Evolutionary conservation across 2,329 filamentous ascomycete genomes (phyloP).

Genomic region (Microsporum canis): DNA sequence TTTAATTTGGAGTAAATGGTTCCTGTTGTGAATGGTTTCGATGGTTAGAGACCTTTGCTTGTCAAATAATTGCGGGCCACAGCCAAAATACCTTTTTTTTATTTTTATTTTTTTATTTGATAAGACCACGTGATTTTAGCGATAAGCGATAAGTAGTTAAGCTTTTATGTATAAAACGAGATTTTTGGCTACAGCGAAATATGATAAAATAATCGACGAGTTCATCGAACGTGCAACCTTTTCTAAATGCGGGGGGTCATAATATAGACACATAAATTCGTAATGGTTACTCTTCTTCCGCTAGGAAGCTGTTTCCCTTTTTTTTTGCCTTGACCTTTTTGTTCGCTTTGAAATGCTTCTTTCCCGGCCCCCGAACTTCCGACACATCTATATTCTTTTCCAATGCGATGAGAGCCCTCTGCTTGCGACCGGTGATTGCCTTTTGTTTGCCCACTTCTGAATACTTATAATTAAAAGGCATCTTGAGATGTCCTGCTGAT

Average conservation of each 20-base stretch:
- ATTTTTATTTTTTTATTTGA: neutral
- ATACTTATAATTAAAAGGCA: slow-evolving; percentile 86
- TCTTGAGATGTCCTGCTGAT: slow-evolving; percentile 54
- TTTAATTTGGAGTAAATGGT: neutral
- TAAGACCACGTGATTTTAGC: slow-evolving; percentile 3
- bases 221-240: neutral
- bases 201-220: neutral
- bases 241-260: neutral
- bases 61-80: neutral
- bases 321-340: slow-evolving; percentile 27
- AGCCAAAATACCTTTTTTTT: neutral
- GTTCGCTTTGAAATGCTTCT: slow-evolving; percentile 61
- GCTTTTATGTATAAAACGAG: neutral
- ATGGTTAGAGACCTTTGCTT: neutral
- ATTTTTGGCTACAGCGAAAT: neutral
- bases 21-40: neutral
- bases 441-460: slow-evolving; percentile 73
- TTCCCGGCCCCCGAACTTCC: slow-evolving; percentile 57
- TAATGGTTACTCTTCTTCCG: slow-evolving; percentile 12
- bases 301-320: slow-evolving; percentile 14
- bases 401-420: slow-evolving; percentile 63
- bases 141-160: slow-evolving; percentile 1
- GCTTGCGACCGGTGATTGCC: slow-evolving; percentile 70
- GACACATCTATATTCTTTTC: slow-evolving; percentile 76
- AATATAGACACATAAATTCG: neutral